Conservation (phyloP, 2,329 filamentous ascomycete genomes). For the Akanthomyces dipterigenus region DNA sequence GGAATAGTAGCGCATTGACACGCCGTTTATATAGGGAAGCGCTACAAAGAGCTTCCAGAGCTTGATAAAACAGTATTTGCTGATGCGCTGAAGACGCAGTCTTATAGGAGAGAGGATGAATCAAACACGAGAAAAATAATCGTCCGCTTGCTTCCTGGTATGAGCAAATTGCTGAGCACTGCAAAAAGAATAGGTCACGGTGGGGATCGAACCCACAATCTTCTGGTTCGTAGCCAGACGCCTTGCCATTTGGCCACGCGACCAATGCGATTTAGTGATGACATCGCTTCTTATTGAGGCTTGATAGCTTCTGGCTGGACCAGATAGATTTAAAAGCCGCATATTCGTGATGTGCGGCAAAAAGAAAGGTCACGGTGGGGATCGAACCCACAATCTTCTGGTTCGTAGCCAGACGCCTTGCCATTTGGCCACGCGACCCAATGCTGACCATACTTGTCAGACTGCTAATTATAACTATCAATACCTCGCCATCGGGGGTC, state of each 20-base stretch:
- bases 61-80: too few relatives aligned
- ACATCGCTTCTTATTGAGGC: background rate
- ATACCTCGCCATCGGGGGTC: too few relatives aligned
- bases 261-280: background rate
- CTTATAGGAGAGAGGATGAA: background rate
- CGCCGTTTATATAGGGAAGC: too few relatives aligned
- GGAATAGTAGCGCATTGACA: too few relatives aligned
- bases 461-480: too few relatives aligned
- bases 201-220: constrained; percentile 16
- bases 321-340: too few relatives aligned
- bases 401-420: constrained; percentile 16
- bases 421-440: constrained; percentile 15
- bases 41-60: too few relatives aligned
- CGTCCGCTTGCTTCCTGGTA: background rate
- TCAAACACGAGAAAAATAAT: background rate
- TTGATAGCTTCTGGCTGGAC: background rate
- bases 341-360: background rate
- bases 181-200: constrained; percentile 14
- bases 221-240: constrained; percentile 16
- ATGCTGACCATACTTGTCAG: background rate
- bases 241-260: constrained; percentile 16
- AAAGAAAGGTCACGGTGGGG: constrained; percentile 15
- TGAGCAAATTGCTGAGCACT: too few relatives aligned
- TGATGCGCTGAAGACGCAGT: too few relatives aligned
- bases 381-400: constrained; percentile 16